Evolutionary conservation across 1,284 basidiomycete species (phyloP), one percentile per base, ranked within the genome.

Genomic region (Puccinia triticina): DNA sequence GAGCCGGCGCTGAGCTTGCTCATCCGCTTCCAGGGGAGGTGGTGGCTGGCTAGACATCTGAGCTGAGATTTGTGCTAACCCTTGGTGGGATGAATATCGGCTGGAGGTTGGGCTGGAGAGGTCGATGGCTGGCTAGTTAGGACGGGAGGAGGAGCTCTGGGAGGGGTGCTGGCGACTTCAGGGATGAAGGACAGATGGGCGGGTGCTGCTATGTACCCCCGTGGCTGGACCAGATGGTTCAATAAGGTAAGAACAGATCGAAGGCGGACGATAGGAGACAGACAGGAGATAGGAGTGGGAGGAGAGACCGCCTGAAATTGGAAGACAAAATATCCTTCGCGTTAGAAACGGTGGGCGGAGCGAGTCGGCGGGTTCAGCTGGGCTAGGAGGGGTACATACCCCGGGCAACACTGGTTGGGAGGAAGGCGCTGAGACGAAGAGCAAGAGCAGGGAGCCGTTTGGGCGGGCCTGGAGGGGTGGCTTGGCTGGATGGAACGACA

Each of bases 1-100:
- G 48, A 73, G 71, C 26, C 29, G 71, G 23, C 71, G 71, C 8
- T 73, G 71, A 73, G 71, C 71, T 73, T 73, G 71, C 53, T 73
- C 46, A 48, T 48, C 46, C 48, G 71, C 26, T 53, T 73, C 46
- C 11, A 53, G 43, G 16, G 32, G 71, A 73, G 71, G 71, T 23
- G 71, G 48, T 0, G 71, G 29, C 5, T 73, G 71, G 34, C 23
- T 53, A 29, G 71, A 73, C 71, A 73, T 73, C 43, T 50, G 71
- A 73, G 29, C 29, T 73, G 71, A 73, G 71, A 73, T 23, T 14
- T 4, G 66, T 43, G 66, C 37, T 69, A 46, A 69, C 37, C 34
- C 66, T 69, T 1, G 34, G 21, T 43, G 46, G 66, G 59, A 61
- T 18, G 59, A 50, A 50, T 50, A 50, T 50, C 48, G 8, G 48